Conservation (phyloP, 768 basidiomycete genomes). For the Mycena filopes region DNA sequence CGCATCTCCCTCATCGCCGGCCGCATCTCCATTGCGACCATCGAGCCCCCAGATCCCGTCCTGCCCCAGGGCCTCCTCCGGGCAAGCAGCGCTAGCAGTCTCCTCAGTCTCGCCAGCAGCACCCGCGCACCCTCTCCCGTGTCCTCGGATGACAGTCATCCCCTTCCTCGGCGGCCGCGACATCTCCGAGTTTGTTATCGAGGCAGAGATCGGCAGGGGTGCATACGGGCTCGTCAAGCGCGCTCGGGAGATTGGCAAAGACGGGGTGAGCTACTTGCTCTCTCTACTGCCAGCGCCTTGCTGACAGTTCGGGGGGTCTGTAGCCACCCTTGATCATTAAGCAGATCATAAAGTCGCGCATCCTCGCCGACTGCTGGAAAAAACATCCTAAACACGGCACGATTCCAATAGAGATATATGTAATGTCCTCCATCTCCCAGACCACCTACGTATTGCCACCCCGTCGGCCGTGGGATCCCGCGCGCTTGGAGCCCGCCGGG, state of each 20-base stretch:
- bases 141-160: constrained; percentile 51
- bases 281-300: constrained; percentile 25
- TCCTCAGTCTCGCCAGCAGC: constrained; percentile 67
- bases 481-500: constrained; percentile 32
- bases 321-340: constrained; percentile 95
- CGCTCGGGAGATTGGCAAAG: constrained; percentile 78
- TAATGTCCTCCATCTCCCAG: constrained; percentile 90
- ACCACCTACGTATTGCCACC: constrained; percentile 83
- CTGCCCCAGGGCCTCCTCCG: constrained; percentile 74
- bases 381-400: constrained; percentile 94
- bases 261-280: constrained; percentile 74
- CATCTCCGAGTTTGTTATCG: constrained; percentile 88
- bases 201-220: constrained; percentile 90
- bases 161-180: constrained; percentile 71
- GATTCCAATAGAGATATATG: constrained; percentile 97
- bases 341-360: constrained; percentile 97
- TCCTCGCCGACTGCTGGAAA: constrained; percentile 99
- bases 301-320: constrained; percentile 33
- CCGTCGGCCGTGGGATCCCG: constrained; percentile 86
- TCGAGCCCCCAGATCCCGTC: constrained; percentile 75
- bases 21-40: constrained; percentile 79
- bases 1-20: constrained; percentile 87
- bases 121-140: constrained; percentile 73
- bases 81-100: constrained; percentile 69
- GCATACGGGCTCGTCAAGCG: constrained; percentile 96